phyloP scores from a whole-genome alignment of 129 eudicot species.

The Saussurea involucrata region DNA sequence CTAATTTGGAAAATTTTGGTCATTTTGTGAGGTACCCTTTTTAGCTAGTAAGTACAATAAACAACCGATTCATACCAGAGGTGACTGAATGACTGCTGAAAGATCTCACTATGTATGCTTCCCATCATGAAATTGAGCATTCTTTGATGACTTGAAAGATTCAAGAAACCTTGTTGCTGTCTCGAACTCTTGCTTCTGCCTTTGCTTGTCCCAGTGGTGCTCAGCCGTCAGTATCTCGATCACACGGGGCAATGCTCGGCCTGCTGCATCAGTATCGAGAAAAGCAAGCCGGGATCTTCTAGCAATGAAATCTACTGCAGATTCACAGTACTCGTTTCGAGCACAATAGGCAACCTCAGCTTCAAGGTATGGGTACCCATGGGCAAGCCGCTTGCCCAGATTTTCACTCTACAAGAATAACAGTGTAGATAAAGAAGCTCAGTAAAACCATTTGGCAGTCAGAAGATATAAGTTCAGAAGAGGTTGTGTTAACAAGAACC shows the following conservation, averaged over 20 bases:
- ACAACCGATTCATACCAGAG: constrained; percentile 17
- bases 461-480: background rate
- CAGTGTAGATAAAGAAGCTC: background rate
- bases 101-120: constrained; percentile 64
- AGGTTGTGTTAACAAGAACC: background rate
- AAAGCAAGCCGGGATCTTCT: constrained; percentile 95
- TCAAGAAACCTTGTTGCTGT: constrained; percentile 61
- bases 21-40: background rate
- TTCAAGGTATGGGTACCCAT: constrained; percentile 89
- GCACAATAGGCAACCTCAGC: constrained; percentile 97
- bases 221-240: constrained; percentile 74
- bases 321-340: constrained; percentile 84
- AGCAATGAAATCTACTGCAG: constrained; percentile 85
- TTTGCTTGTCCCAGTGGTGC: constrained; percentile 77
- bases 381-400: constrained; percentile 89
- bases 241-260: constrained; percentile 77
- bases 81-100: background rate
- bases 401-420: constrained; percentile 58
- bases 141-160: constrained; percentile 81
- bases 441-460: background rate
- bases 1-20: background rate
- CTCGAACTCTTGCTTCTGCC: constrained; percentile 62
- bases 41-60: background rate
- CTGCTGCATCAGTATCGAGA: constrained; percentile 90
- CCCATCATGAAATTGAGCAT: constrained; percentile 90